phyloP scores from a whole-genome alignment of 129 eudicot species.

The Ambrosia artemisiifolia region DNA sequence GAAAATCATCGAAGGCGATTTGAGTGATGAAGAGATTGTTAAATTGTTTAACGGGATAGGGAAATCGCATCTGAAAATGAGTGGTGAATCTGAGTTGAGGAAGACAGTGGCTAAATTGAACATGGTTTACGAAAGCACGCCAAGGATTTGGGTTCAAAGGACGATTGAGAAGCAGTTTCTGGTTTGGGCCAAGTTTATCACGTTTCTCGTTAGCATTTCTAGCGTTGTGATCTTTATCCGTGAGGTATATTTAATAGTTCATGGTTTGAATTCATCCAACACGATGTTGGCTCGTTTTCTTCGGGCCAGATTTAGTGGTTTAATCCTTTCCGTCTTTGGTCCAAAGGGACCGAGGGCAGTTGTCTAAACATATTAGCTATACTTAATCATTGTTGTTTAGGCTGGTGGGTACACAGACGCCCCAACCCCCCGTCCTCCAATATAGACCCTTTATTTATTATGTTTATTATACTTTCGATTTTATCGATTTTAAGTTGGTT shows the following conservation, averaged over 20 bases:
- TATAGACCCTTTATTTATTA: too few species aligned
- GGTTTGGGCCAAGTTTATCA: conserved; percentile 24
- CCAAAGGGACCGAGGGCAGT: background rate
- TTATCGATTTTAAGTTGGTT: too few species aligned
- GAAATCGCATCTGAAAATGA: conserved; percentile 30
- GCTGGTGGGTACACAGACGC: too few species aligned
- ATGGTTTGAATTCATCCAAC: conserved; percentile 8
- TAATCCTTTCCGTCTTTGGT: conserved; percentile 20
- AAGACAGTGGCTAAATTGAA: conserved; percentile 11
- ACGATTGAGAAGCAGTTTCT: conserved; percentile 23
- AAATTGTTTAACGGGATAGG: conserved; percentile 51
- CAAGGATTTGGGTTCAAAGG: conserved; percentile 9
- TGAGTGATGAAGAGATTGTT: conserved; percentile 37
- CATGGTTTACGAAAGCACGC: conserved; percentile 11
- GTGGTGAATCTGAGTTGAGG: conserved; percentile 16
- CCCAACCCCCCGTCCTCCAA: too few species aligned
- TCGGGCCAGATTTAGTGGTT: conserved; percentile 7
- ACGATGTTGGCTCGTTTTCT: conserved; percentile 13
- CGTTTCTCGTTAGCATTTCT: conserved; percentile 32
- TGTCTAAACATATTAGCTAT: background rate
- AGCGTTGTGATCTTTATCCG: conserved; percentile 15
- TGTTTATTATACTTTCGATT: too few species aligned
- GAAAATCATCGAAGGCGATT: conserved; percentile 30
- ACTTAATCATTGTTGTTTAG: background rate
- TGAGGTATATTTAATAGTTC: conserved; percentile 11